Evolutionary conservation across 805 yeast species (phyloP).

Genomic region (Candida hungchunana): DNA sequence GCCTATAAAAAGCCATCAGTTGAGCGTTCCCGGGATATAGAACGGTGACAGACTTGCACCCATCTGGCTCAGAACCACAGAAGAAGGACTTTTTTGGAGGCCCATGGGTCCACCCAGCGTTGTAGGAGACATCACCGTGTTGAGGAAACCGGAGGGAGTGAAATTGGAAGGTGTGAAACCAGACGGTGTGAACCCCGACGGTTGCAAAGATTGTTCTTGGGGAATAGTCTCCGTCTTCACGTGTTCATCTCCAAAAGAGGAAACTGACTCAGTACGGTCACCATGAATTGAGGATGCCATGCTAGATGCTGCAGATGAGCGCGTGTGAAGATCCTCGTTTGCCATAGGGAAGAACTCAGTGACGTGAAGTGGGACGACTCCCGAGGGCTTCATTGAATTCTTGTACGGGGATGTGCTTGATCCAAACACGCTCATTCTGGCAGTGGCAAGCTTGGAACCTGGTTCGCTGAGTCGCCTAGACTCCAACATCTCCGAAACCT

Average conservation of each 20-base stretch:
- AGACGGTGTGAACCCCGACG: constrained; percentile 4
- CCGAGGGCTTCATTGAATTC: no score
- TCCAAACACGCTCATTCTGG: no score
- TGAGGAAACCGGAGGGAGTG: constrained; percentile 7
- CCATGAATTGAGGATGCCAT: not conserved
- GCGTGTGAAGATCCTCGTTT: no score
- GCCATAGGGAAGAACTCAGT: no score
- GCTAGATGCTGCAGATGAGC: no score
- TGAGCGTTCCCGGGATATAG: constrained; percentile 6
- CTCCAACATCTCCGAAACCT: constrained; percentile 15
- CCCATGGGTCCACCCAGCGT: not conserved
- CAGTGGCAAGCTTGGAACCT: no score
- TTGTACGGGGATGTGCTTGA: no score
- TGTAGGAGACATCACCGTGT: constrained; percentile 5
- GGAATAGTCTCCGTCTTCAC: not conserved
- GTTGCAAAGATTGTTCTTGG: not conserved
- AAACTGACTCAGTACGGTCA: no score
- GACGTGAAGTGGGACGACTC: no score
- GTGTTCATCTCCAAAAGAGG: no score
- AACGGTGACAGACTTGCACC: constrained; percentile 11
- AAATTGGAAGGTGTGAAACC: constrained; percentile 7
- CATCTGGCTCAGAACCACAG: constrained; percentile 7
- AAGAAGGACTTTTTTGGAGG: constrained; percentile 13
- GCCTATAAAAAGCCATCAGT: not conserved
- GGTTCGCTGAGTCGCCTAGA: constrained; percentile 11